Evolutionary conservation across 2,329 filamentous ascomycete species (phyloP).

Genomic region (Penicillium sp.): DNA sequence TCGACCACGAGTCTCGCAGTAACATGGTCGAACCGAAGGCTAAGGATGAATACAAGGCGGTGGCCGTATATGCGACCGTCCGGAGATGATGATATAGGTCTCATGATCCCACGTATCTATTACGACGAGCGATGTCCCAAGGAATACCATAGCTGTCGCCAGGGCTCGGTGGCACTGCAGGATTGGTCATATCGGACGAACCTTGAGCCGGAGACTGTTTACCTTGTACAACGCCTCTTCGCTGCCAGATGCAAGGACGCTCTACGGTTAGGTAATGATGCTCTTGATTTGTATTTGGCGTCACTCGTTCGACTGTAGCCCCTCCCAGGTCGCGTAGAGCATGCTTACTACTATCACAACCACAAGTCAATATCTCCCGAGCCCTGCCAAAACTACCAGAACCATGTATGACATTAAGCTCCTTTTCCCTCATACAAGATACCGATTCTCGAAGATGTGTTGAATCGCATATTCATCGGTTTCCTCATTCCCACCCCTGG

Average conservation of each 20-base stretch:
- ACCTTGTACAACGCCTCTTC: not conserved
- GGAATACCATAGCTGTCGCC: not conserved
- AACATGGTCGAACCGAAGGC: not conserved
- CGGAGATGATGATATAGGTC: not conserved
- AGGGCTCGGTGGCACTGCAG: constrained; percentile 4
- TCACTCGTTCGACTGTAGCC: not conserved
- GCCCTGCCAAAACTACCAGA: not conserved
- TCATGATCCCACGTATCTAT: not conserved
- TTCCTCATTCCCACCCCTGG: constrained; percentile 59
- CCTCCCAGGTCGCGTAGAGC: constrained; percentile 14
- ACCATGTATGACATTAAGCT: too few species aligned
- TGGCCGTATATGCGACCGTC: not conserved
- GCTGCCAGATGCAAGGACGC: not conserved
- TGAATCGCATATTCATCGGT: constrained; percentile 16
- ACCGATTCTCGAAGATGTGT: not conserved
- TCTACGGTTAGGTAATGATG: not conserved
- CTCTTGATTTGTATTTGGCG: not conserved
- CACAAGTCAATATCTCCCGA: not conserved
- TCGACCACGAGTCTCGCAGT: not conserved
- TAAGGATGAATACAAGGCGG: not conserved
- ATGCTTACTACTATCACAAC: constrained; percentile 6
- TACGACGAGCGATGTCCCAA: not conserved
- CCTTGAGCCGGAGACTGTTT: not conserved
- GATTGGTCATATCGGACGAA: constrained; percentile 1
- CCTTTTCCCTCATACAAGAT: not conserved